Base-by-base conservation (phyloP, 257 asterid species). In the Striga asiatica region DNA sequence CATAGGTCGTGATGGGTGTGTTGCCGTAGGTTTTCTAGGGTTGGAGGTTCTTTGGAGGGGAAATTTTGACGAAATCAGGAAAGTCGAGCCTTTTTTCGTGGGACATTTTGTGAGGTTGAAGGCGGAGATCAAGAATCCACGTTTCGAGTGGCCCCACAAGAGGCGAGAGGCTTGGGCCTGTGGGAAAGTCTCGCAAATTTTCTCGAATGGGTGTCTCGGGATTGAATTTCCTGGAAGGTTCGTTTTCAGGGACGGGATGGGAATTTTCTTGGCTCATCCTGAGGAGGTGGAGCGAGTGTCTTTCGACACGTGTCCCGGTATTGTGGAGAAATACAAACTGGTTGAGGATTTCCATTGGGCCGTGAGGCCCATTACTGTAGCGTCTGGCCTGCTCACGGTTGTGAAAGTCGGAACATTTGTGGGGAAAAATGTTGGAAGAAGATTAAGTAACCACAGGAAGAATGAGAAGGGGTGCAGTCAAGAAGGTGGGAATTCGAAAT, bases 341-440 rank as follows among this genome's bases (percentile, higher is more conserved):
- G 57, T 72, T 7, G 92, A 82, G 68, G 92, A 79, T 66, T 72
- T 67, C 47, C 87, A 82, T 41, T 82, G 92, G 92, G 73, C 76
- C 4, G 83, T 82, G 53, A 58, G 81, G 54, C 87, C 92, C 50
- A 37, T 72, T 10, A 66, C 73, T 2, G 61, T 79, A 17, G 72
- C 71, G 7, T 51, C 79, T 0, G 62, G 76, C 39, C 12, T 72
- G 4, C 31, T 79, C 21, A 64, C 78, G 2, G 72, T 76, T 46
- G 37, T 69, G 35, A 79, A 70, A 73, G 10, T 79, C 6, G 75
- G 86, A 17, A 16, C 56, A 11, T 72, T 71, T 42, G 70, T 74
- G 3, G 87, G 92, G 16, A 61, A 49, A 49, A 74, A 58, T 3
- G 32, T 58, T 0, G 27, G 53, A 38, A 51, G 25, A 4, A 54